Base-by-base conservation (phyloP, 345 rosid species). In the Camelina laxa region DNA sequence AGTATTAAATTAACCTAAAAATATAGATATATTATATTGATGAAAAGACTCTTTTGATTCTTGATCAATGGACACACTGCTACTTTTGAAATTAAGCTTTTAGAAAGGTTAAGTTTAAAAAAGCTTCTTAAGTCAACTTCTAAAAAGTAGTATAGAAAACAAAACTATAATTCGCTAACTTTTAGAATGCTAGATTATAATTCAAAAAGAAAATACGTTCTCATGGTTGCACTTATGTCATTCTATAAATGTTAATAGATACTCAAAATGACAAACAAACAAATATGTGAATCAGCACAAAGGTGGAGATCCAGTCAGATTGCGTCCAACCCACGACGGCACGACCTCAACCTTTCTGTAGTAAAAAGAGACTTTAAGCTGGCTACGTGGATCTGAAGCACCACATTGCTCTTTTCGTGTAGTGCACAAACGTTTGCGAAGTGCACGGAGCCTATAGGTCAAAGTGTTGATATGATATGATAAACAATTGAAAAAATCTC, bases 271-370 rank as follows among this genome's bases (percentile, higher is more conserved):
- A 3, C 22, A 48, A 65, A 15, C 60, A 51, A 62, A 51, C 62
- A 30, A 35, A 74, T 14, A 21, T 45, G 56, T 47, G 20, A 21
- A 65, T 19, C 39, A 31, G 64, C 17, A 65, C 36, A 65, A 55
- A 45, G 49, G 47, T 73, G 77, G 77, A 74, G 77, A 74, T 65
- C 66, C 44, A 66, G 72, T 74, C 66, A 74, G 57, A 74, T 73
- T 64, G 30, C 57, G 56, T 33, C 49, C 64, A 42, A 73, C 7
- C 49, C 72, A 63, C 76, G 36, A 38, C 1, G 41, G 1, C 41
- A 38, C 41, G 41, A 63, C 44, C 63, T 19, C 65, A n/a, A 56
- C 65, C 22, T 65, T 44, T 74, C 16, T 54, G 41, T 16, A 5
- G 14, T 12, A 45, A 45, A 45, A 45, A 33, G 7, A 65, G 33